Conservation (phyloP, 1,139 yeast genomes). For the Geotrichum australiense region DNA sequence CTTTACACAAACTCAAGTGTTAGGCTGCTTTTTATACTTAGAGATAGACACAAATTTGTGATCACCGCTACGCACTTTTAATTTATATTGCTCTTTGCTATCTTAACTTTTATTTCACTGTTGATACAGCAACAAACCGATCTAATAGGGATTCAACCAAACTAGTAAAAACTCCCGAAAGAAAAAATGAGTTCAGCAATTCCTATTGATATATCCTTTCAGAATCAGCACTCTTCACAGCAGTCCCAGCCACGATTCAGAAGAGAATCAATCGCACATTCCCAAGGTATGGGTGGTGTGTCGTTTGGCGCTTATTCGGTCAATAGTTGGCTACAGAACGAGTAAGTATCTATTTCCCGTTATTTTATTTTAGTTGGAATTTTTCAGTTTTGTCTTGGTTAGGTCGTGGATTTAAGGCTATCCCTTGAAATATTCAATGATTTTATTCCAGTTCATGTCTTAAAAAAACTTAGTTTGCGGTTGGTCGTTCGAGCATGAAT, state of each 20-base stretch:
- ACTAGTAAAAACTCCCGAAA: background rate
- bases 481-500: too few relatives aligned
- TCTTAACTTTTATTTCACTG: too few relatives aligned
- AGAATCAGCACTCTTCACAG: constrained; percentile 22
- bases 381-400: constrained; percentile 1
- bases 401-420: too few relatives aligned
- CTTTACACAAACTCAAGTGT: too few relatives aligned
- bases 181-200: constrained; percentile 32
- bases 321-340: constrained; percentile 94
- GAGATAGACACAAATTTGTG: too few relatives aligned
- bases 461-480: too few relatives aligned
- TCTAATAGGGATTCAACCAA: constrained; percentile 5
- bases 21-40: too few relatives aligned
- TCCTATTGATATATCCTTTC: constrained; percentile 39
- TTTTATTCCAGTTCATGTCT: too few relatives aligned
- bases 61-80: too few relatives aligned
- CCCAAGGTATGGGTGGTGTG: constrained; percentile 96
- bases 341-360: constrained; percentile 43
- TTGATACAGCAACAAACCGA: too few relatives aligned
- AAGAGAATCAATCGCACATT: constrained; percentile 88
- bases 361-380: constrained; percentile 20
- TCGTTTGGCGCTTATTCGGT: constrained; percentile 97
- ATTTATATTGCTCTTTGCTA: too few relatives aligned
- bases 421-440: too few relatives aligned
- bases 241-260: constrained; percentile 41